Base-by-base conservation (phyloP, 2,329 filamentous ascomycete genomes). In the Penicillium sclerotigenum region DNA sequence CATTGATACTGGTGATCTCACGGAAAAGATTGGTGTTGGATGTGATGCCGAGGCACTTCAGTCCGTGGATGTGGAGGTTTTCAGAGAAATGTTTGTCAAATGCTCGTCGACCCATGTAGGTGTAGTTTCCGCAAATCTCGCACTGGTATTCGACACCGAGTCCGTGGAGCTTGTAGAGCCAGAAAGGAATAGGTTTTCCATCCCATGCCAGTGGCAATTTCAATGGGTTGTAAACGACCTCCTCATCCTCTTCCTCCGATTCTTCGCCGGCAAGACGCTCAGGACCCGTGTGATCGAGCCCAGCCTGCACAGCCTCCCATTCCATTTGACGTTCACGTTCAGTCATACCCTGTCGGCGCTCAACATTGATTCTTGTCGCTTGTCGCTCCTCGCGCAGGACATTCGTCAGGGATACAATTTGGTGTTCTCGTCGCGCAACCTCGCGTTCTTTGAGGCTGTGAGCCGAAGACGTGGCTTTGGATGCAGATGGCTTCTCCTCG, bases 1-100 rank as follows among this genome's bases (percentile, higher is more conserved):
- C 91, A 28, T 94, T 87, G 54, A 99, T 99, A 48, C 84, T 85
- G 0, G 89, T 96, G 59, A 99, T 99, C 68, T 99, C 95, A 48
- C 94, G 81, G 80, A 97, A 99, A 16, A 99, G 79, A 28, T 87
- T 87, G 2, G 91, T 91, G 70, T 95, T 94, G 11, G 75, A 73
- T 8, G 88, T 95, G 70, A 99, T 94, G 20, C 95, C 95, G 48
- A 99, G 78, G 69, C 93, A 96, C 73, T 95, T 94, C 63, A 99
- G 78, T 0, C 94, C 94, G 70, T 96, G 94, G 47, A 97, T 89
- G 71, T 99, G 94, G 51, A 91, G 81, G 9, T 90, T 87, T 74
- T 99, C 94, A 64, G 92, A 95, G 77, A 99, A 99, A 73, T 99
- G 94, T 80, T 99, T 99, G 72, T 99, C 94, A 67, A 97, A 99